These are phyloP conservation scores for Blastobotrys ciferrii DNA, from an alignment of 1,139 yeast species.

Conservation along the genomic window DNA sequence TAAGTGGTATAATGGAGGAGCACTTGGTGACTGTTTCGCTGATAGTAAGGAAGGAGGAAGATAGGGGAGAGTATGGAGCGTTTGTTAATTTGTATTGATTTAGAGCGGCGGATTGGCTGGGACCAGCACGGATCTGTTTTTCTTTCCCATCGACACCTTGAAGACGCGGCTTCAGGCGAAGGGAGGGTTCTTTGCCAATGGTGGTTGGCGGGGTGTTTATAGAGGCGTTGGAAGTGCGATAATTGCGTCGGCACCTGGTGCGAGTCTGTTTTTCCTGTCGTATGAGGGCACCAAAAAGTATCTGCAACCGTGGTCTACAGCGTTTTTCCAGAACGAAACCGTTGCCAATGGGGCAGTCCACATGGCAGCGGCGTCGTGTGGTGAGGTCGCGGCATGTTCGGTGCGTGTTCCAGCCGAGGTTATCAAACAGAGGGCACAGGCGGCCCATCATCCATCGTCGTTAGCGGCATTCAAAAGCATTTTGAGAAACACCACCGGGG, in stretches of 20 bases:
- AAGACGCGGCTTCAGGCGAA: conserved; percentile 93
- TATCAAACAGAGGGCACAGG: conserved; percentile 90
- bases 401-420: conserved; percentile 97
- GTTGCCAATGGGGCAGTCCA: conserved; percentile 52
- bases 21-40: conserved; percentile 14
- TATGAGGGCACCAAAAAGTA: conserved; percentile 71
- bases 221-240: conserved; percentile 91
- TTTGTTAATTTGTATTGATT: conserved; percentile 11
- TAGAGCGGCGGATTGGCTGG: conserved; percentile 96
- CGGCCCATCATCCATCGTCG: conserved; percentile 59
- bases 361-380: conserved; percentile 83
- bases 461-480: conserved; percentile 63
- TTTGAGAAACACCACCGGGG: conserved; percentile 62
- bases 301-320: conserved; percentile 46
- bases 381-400: conserved; percentile 89
- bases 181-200: conserved; percentile 89
- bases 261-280: conserved; percentile 83
- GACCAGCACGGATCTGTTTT: conserved; percentile 87
- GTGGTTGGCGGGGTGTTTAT: conserved; percentile 90
- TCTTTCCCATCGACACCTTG: conserved; percentile 93
- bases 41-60: conserved; percentile 9
- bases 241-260: conserved; percentile 92
- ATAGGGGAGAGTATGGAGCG: background rate
- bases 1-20: conserved; percentile 10
- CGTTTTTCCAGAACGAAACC: conserved; percentile 31